Percentiles rank a stretch among this genome's conserved stretches.
These are phyloP conservation scores for Leptomonas seymouri DNA, from an alignment of 208 protist species.

Conservation along the genomic window DNA sequence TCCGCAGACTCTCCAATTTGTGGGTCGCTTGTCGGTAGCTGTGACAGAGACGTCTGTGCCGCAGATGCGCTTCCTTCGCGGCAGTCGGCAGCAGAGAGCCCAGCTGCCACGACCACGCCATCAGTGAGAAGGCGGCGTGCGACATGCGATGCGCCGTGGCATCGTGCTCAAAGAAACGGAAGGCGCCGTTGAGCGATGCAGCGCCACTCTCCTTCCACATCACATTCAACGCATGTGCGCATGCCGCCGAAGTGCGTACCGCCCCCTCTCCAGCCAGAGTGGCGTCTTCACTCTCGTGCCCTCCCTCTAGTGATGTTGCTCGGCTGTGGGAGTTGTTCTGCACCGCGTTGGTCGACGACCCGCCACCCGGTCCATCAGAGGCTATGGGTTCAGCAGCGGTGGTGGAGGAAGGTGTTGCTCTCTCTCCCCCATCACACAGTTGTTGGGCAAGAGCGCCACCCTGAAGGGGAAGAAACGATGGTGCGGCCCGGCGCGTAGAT, in stretches of 20 bases:
- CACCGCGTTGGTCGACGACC: neutral
- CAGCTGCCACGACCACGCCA: slow-evolving; percentile 69
- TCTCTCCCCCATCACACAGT: too few relatives aligned
- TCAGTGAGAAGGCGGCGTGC: slow-evolving; percentile 45
- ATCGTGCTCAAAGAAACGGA: slow-evolving; percentile 53
- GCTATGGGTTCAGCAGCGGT: neutral
- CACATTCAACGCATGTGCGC: slow-evolving; percentile 41
- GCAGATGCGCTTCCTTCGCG: slow-evolving; percentile 12
- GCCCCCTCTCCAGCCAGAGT: neutral
- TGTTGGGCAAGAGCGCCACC: too few relatives aligned
- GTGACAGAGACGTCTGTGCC: slow-evolving; percentile 14
- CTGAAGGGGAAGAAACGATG: too few relatives aligned
- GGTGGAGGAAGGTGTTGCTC: neutral
- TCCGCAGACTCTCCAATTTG: slow-evolving; percentile 7
- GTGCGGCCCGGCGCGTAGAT: neutral
- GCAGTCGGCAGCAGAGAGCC: slow-evolving; percentile 34
- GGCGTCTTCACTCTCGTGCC: neutral
- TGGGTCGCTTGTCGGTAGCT: slow-evolving; percentile 16
- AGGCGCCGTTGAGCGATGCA: slow-evolving; percentile 27
- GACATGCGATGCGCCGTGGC: slow-evolving; percentile 34
- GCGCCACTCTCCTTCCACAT: slow-evolving; percentile 64
- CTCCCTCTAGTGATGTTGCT: neutral
- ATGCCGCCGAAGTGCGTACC: slow-evolving; percentile 7
- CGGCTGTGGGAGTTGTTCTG: neutral
- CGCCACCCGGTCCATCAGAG: neutral